Conservation (phyloP, 1,284 basidiomycete species). For the Entoloma clypeatum region DNA sequence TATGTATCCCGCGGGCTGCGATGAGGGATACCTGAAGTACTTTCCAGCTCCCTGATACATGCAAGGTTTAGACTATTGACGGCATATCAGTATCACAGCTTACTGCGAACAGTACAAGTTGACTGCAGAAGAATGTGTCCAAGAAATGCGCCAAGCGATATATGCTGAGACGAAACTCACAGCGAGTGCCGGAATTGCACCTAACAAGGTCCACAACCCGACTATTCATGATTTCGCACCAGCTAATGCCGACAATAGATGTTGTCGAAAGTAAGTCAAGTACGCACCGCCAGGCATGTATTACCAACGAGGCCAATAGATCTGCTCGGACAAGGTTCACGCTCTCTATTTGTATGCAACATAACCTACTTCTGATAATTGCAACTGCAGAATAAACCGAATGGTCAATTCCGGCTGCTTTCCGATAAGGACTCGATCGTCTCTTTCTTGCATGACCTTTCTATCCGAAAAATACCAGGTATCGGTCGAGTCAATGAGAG, state of each 20-base stretch:
- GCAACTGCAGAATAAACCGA: slow-evolving; percentile 78
- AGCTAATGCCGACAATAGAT: slow-evolving; percentile 35
- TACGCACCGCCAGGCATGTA: not conserved
- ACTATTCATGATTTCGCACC: not conserved
- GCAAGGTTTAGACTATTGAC: slow-evolving; percentile 5
- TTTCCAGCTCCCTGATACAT: slow-evolving; percentile 9
- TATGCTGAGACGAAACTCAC: slow-evolving; percentile 79
- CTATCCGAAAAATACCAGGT: slow-evolving; percentile 83
- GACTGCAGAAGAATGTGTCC: slow-evolving; percentile 71
- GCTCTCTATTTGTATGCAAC: not conserved
- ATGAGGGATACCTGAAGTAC: slow-evolving; percentile 88
- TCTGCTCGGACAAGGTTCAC: slow-evolving; percentile 83
- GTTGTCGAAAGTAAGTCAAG: slow-evolving; percentile 68
- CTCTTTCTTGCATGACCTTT: slow-evolving; percentile 69
- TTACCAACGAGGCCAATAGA: slow-evolving; percentile 42
- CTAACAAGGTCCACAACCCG: slow-evolving; percentile 61
- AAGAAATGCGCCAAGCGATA: slow-evolving; percentile 70
- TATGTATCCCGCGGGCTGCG: slow-evolving; percentile 77
- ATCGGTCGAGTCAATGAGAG: slow-evolving; percentile 87
- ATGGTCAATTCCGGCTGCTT: slow-evolving; percentile 81
- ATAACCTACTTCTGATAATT: slow-evolving; percentile 1
- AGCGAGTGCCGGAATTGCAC: slow-evolving; percentile 90
- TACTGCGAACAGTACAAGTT: slow-evolving; percentile 71
- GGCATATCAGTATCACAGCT: slow-evolving; percentile 57
- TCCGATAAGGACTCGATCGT: slow-evolving; percentile 65